Base-by-base conservation (phyloP, 495 filamentous ascomycete genomes). In the Friedmanniomyces simplex region DNA sequence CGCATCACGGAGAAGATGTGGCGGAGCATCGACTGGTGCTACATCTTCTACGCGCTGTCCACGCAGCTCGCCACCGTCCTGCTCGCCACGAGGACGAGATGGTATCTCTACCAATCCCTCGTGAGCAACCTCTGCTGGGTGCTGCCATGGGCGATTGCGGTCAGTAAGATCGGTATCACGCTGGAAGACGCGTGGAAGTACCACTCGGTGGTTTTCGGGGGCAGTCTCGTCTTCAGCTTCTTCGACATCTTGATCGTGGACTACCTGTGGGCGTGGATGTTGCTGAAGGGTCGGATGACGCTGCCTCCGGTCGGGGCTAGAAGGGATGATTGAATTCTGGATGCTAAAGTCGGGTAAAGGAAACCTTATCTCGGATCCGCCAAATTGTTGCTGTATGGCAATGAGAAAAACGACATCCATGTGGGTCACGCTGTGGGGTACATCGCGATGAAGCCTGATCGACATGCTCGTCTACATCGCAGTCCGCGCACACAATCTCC, bases 1-100 rank as follows among this genome's bases (percentile, higher is more conserved):
- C 59, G 71, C 1, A 81, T 87, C 14, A 81, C 83, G 5, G 75
- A 73, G 22, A 72, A 81, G 28, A 89, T 88, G 85, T 89, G 86
- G 85, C 72, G 69, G 53, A 82, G 73, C 1, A 81, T 82, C 41
- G 82, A 85, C 63, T 85, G 83, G 85, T 86, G 83, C 67, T 89
- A 89, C 67, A 81, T 89, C 51, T 83, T 88, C 67, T 89, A 87
- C 62, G 85, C 81, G 0, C 49, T 79, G 24, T 77, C 74, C 16
- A 82, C 77, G n/a, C 84, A 87, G 62, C 68, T 88, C 8, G 78
- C 83, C 0, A 74, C 80, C 1, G 74, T 88, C 7, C 69, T 88
- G 1, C 72, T 87, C 1, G 83, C 85, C 0, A 87, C 85, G 0
- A 67, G 71, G 13, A 82, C 85, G 5, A 73, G 72, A 16, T 88